A percentile compares a stretch with the other conserved stretches of the same genome.
Evolutionary conservation across 2,329 filamentous ascomycete species (phyloP).

Genomic region (Berkeleyomyces rouxiae): DNA sequence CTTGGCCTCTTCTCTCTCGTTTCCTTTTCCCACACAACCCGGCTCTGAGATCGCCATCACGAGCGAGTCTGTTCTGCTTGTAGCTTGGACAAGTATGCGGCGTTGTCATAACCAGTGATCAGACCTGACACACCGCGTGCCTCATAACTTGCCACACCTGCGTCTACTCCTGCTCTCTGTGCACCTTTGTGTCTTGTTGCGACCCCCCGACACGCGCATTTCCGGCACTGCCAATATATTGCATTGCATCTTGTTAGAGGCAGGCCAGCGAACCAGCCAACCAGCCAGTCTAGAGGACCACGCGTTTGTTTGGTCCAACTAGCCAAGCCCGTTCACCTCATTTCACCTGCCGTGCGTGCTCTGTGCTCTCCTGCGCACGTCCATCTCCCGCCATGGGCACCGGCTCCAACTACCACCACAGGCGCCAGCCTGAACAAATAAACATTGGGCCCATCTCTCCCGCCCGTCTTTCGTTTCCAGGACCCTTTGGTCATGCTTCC

Average conservation of each 20-base stretch:
- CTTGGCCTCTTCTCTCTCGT: not conserved
- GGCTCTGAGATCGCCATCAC: not conserved
- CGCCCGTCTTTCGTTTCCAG: not conserved
- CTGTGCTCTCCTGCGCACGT: not conserved
- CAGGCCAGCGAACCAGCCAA: not conserved
- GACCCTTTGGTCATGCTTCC: not conserved
- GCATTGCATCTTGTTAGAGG: not conserved
- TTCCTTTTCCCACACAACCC: not conserved
- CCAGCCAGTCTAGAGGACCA: not conserved
- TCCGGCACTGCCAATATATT: not conserved
- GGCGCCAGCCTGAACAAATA: constrained; percentile 1
- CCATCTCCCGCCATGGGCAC: not conserved
- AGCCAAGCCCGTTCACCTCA: not conserved
- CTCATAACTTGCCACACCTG: not conserved
- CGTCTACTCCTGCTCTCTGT: not conserved
- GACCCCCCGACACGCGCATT: not conserved
- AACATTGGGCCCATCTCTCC: not conserved
- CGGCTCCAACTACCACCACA: not conserved
- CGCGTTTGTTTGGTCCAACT: not conserved
- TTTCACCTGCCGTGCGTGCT: not conserved
- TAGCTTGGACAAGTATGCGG: not conserved
- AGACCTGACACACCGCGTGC: not conserved
- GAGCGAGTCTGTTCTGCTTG: not conserved
- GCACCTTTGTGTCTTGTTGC: not conserved
- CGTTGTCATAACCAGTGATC: not conserved